Evolutionary conservation across 495 filamentous ascomycete species (phyloP).

Genomic region (Lepraria neglecta): DNA sequence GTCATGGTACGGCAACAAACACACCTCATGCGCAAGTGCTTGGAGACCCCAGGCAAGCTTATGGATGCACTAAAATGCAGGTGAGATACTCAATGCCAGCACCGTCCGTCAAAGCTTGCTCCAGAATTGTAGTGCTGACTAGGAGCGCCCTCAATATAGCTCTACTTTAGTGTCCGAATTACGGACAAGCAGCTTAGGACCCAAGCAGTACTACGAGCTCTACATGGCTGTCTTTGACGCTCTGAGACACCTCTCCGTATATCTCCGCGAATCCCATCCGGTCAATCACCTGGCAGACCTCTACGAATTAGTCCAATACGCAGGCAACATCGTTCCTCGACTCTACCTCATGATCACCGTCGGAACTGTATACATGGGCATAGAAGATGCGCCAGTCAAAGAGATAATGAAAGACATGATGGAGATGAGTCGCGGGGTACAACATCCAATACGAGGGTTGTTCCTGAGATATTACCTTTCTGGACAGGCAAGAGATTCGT

Average conservation of each 20-base stretch:
- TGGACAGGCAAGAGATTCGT: slow-evolving; percentile 82
- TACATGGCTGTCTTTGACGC: slow-evolving; percentile 99
- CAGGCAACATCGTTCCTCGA: slow-evolving; percentile 93
- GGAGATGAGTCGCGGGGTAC: slow-evolving; percentile 98
- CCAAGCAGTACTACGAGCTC: slow-evolving; percentile 98
- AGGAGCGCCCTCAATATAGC: slow-evolving; percentile 41
- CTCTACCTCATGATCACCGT: slow-evolving; percentile 99
- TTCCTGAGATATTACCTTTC: slow-evolving; percentile 95
- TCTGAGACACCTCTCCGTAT: slow-evolving; percentile 89
- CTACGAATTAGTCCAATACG: slow-evolving; percentile 98
- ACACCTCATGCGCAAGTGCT: slow-evolving; percentile 88
- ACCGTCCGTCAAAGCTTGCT: background rate
- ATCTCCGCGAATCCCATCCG: slow-evolving; percentile 93
- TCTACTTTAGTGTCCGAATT: slow-evolving; percentile 96
- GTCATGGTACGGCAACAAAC: slow-evolving; percentile 95
- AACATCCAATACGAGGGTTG: slow-evolving; percentile 89
- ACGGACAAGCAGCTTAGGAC: slow-evolving; percentile 87
- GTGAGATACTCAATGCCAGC: slow-evolving; percentile 39
- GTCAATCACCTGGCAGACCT: slow-evolving; percentile 96
- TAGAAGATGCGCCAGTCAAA: slow-evolving; percentile 96
- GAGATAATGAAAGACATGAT: slow-evolving; percentile 99
- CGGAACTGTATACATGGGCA: slow-evolving; percentile 97
- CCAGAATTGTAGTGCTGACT: slow-evolving; percentile 10
- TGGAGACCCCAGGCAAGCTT: slow-evolving; percentile 95
- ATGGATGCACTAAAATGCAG: slow-evolving; percentile 99